Evolutionary conservation across 1,139 yeast genomes (phyloP).

Genomic region (Hyphopichia wangnamkhiaoensis): DNA sequence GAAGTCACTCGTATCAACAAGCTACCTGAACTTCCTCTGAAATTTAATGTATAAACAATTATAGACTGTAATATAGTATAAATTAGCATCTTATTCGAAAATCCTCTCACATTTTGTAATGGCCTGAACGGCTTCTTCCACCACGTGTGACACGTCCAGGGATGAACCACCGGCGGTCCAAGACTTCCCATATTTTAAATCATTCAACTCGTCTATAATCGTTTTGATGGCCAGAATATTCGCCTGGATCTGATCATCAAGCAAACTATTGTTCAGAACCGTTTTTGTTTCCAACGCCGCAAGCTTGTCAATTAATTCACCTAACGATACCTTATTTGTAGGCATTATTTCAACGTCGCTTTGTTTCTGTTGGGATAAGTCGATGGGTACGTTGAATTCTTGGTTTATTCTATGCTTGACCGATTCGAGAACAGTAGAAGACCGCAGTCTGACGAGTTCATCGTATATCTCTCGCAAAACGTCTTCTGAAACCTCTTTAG

Average conservation of each 20-base stretch:
- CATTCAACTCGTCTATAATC: conserved; percentile 18
- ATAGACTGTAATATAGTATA: background rate
- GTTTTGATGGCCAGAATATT: conserved; percentile 18
- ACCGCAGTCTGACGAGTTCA: conserved; percentile 22
- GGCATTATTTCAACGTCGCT: background rate
- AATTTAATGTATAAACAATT: conserved; percentile 1
- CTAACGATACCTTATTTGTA: conserved; percentile 11
- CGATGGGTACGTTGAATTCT: conserved; percentile 26
- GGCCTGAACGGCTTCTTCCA: conserved; percentile 13
- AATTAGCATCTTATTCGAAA: background rate
- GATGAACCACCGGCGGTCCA: conserved; percentile 12
- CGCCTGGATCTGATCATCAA: conserved; percentile 17
- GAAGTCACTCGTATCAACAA: too few relatives aligned
- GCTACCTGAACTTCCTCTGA: background rate
- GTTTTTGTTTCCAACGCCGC: conserved; percentile 11
- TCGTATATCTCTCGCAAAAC: conserved; percentile 17
- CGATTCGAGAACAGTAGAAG: conserved; percentile 8
- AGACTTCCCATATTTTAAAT: conserved; percentile 21
- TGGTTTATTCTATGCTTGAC: conserved; percentile 17
- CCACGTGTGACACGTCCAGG: conserved; percentile 11
- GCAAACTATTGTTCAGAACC: conserved; percentile 8
- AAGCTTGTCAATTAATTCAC: conserved; percentile 16
- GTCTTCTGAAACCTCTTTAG: conserved; percentile 14
- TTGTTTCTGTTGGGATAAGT: background rate
- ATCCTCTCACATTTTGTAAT: conserved; percentile 11